Conservation (phyloP, 441 rosid genomes). For the Brassica balearica region DNA sequence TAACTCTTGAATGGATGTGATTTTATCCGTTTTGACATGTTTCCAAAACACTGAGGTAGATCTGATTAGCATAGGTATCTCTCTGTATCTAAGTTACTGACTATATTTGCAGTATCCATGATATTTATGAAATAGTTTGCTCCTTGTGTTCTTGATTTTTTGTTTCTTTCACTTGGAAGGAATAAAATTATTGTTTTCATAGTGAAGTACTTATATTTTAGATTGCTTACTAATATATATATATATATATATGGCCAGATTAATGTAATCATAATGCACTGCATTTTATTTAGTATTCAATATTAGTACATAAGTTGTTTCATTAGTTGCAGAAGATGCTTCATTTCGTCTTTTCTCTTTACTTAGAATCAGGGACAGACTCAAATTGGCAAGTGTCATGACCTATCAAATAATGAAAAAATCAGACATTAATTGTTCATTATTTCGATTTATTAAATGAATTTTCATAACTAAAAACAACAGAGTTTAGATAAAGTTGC, state of each 20-base stretch:
- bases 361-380: neutral
- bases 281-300: neutral
- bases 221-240: conserved; percentile 1
- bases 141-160: neutral
- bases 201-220: neutral
- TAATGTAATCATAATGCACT: too few species aligned
- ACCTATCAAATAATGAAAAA: conserved; percentile 14
- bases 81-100: neutral
- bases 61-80: neutral
- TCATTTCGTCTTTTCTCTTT: neutral
- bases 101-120: conserved; percentile 8
- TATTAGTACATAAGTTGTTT: neutral
- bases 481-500: conserved; percentile 24
- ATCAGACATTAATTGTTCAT: neutral
- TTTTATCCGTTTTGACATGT: neutral
- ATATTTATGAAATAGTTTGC: neutral
- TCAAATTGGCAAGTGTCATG: neutral
- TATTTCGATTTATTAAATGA: neutral
- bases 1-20: conserved; percentile 7
- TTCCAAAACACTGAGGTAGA: neutral
- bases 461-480: neutral
- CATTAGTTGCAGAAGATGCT: neutral
- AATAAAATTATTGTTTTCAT: neutral
- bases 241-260: too few species aligned
- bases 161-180: neutral